These are phyloP conservation scores for Amylostereum chailletii DNA, from an alignment of 1,284 basidiomycete species.

Conservation along the genomic window DNA sequence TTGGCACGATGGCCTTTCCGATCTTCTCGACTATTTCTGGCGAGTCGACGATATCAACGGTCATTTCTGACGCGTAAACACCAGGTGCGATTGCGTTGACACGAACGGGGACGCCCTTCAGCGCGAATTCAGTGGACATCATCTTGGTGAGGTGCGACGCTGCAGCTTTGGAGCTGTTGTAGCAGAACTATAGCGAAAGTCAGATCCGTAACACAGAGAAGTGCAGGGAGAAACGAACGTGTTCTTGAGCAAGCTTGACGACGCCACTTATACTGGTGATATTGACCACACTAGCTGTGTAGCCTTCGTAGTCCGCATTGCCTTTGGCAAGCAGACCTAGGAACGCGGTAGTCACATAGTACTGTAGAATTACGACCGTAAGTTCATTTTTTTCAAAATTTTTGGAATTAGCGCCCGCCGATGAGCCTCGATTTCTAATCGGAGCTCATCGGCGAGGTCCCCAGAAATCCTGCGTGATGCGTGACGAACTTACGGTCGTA, in stretches of 20 bases:
- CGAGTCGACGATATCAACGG: constrained; percentile 36
- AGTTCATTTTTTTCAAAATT: too few species aligned
- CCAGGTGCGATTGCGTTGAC: constrained; percentile 70
- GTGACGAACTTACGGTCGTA: too few species aligned
- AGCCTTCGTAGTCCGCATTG: constrained; percentile 44
- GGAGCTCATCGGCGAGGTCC: too few species aligned
- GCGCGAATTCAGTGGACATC: constrained; percentile 65
- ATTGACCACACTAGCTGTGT: constrained; percentile 62
- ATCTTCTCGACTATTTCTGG: constrained; percentile 41
- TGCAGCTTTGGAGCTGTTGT: constrained; percentile 74
- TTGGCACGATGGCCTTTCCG: constrained; percentile 44
- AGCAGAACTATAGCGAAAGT: constrained; percentile 47
- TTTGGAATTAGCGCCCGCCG: too few species aligned
- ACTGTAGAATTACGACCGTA: too few species aligned
- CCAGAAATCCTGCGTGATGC: too few species aligned
- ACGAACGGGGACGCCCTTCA: constrained; percentile 60
- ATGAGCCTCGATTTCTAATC: too few species aligned
- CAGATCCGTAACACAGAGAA: neutral
- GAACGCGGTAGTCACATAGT: constrained; percentile 68
- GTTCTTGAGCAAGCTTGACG: constrained; percentile 61
- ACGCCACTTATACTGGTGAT: constrained; percentile 69
- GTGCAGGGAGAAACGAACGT: constrained; percentile 38
- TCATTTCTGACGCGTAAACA: constrained; percentile 72
- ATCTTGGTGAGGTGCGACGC: constrained; percentile 65
- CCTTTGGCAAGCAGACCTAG: constrained; percentile 67